A percentile compares a stretch with the other conserved stretches of the same genome.
Conservation (phyloP, 2,329 filamentous ascomycete genomes). For the Gaeumannomyces sp. region DNA sequence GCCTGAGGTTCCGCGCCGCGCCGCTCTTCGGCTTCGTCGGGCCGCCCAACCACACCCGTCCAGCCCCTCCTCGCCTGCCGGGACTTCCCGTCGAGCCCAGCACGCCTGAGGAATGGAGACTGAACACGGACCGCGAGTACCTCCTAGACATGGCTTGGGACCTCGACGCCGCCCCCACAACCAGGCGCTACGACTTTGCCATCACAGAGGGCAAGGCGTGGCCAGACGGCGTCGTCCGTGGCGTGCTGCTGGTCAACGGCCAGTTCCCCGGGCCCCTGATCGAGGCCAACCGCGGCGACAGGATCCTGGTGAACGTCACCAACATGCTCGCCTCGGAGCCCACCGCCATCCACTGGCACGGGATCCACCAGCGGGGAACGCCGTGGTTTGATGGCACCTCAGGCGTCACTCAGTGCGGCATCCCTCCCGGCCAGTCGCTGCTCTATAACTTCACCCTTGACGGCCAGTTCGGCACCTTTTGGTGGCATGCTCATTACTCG, state of each 20-base stretch:
- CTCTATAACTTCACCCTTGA: slow-evolving; percentile 53
- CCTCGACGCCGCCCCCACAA: slow-evolving; percentile 37
- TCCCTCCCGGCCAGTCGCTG: slow-evolving; percentile 49
- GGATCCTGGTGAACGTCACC: slow-evolving; percentile 57
- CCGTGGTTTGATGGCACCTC: slow-evolving; percentile 19
- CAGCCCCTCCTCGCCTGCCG: not conserved
- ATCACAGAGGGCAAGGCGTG: slow-evolving; percentile 45
- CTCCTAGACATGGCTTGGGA: slow-evolving; percentile 41
- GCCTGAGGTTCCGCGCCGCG: not conserved
- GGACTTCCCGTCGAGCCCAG: slow-evolving; percentile 2
- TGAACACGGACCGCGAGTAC: slow-evolving; percentile 11
- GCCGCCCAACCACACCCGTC: not conserved
- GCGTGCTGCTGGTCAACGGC: slow-evolving; percentile 55
- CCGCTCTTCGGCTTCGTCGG: slow-evolving; percentile 5
- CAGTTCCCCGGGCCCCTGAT: slow-evolving; percentile 68
- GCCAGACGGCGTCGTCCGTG: slow-evolving; percentile 17
- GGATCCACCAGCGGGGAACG: slow-evolving; percentile 11
- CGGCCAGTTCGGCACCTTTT: slow-evolving; percentile 30
- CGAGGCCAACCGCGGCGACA: slow-evolving; percentile 66
- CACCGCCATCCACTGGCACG: slow-evolving; percentile 15
- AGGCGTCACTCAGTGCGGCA: slow-evolving; percentile 50
- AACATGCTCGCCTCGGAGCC: slow-evolving; percentile 35
- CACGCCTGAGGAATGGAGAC: slow-evolving; percentile 12
- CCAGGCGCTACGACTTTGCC: slow-evolving; percentile 53
- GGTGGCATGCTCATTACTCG: slow-evolving; percentile 55